Evolutionary conservation across 2,329 filamentous ascomycete species (phyloP).

Genomic region (Laburnicola sp.): DNA sequence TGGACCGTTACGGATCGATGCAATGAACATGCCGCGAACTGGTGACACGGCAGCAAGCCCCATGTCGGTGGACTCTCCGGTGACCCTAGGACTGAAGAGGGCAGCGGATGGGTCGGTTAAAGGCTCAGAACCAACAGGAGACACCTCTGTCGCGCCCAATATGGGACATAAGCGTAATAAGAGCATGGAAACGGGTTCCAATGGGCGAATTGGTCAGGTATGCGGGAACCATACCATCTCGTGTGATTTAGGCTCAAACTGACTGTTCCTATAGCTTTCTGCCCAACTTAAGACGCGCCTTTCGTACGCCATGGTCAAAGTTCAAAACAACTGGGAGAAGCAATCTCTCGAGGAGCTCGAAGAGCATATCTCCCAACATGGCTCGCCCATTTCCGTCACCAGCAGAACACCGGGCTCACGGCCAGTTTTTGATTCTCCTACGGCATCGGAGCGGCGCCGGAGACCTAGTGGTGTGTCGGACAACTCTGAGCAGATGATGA

Average conservation of each 20-base stretch:
- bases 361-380: constrained; percentile 68
- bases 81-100: constrained; percentile 64
- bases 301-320: constrained; percentile 91
- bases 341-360: constrained; percentile 78
- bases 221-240: constrained; percentile 31
- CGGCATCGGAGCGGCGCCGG: constrained; percentile 28
- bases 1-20: constrained; percentile 28
- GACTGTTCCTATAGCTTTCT: constrained; percentile 61
- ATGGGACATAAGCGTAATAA: constrained; percentile 69
- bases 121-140: constrained; percentile 28
- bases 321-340: constrained; percentile 82
- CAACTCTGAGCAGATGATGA: constrained; percentile 38
- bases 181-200: constrained; percentile 68
- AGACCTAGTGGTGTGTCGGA: constrained; percentile 44
- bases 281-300: constrained; percentile 80
- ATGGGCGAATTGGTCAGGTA: constrained; percentile 75
- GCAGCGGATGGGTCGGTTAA: constrained; percentile 75
- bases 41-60: constrained; percentile 45
- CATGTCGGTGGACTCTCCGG: constrained; percentile 47
- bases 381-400: constrained; percentile 64
- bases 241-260: constrained; percentile 22
- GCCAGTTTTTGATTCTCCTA: constrained; percentile 37
- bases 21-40: constrained; percentile 30
- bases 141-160: constrained; percentile 18
- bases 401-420: constrained; percentile 46